These are phyloP conservation scores for Cryphonectria naterciae DNA, from an alignment of 2,329 filamentous ascomycete genomes.

Conservation along the genomic window DNA sequence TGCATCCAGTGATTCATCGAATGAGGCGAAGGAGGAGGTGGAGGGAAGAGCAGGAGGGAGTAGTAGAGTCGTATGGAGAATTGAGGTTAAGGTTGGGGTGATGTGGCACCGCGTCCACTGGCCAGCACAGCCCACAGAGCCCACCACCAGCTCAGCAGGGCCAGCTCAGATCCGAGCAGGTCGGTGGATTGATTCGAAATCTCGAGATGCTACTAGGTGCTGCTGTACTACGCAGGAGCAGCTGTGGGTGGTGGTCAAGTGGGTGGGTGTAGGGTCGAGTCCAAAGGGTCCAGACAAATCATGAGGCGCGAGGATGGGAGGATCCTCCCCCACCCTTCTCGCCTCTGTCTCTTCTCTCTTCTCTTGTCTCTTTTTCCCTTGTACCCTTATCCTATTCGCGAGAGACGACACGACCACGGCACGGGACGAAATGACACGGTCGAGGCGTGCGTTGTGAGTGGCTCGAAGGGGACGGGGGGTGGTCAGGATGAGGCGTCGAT, in stretches of 20 bases:
- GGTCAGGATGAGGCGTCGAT: not conserved
- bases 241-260: no score
- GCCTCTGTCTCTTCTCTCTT: not conserved
- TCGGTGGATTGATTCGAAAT: not conserved
- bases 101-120: slow-evolving; percentile 16
- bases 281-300: not conserved
- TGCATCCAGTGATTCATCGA: not conserved
- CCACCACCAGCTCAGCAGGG: not conserved
- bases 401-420: not conserved
- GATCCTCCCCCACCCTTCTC: no score
- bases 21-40: not conserved
- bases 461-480: not conserved
- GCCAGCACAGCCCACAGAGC: not conserved
- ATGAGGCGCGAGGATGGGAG: no score
- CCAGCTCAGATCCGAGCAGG: not conserved
- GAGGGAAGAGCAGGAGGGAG: not conserved
- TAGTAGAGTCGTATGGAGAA: not conserved
- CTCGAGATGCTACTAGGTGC: not conserved
- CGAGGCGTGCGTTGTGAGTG: not conserved
- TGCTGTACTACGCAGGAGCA: no score
- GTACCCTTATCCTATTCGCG: not conserved
- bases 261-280: not conserved
- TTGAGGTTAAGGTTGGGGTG: not conserved
- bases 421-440: slow-evolving; percentile 9
- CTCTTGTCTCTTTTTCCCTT: not conserved